phyloP scores from a whole-genome alignment of 1,284 basidiomycete species.

The Cryptococcus sp. region DNA sequence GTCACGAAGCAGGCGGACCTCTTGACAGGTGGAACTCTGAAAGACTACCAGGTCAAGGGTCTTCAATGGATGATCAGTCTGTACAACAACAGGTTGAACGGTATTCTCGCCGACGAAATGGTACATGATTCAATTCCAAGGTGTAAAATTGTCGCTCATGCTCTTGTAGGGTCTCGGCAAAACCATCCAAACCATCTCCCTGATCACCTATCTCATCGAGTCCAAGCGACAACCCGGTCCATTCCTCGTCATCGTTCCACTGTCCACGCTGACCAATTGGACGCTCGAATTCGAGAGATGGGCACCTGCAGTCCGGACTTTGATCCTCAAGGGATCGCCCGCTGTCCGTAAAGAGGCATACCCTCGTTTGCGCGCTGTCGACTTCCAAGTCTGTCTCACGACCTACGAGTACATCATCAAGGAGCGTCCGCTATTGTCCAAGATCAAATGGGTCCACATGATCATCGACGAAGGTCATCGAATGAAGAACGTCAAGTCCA shows the following conservation, averaged over 20 bases:
- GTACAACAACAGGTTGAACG: conserved; percentile 89
- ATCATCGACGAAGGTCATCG: conserved; percentile 99
- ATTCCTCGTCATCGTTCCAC: conserved; percentile 95
- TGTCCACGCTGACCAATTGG: conserved; percentile 99
- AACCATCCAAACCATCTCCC: conserved; percentile 93
- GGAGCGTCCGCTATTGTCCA: conserved; percentile 84
- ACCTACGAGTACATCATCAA: conserved; percentile 99
- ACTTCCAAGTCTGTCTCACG: conserved; percentile 94
- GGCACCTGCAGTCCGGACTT: conserved; percentile 82
- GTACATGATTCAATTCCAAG: conserved; percentile 76
- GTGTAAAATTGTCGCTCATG: conserved; percentile 57
- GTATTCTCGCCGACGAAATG: conserved; percentile 94
- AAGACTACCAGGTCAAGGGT: conserved; percentile 92
- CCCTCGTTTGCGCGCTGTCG: conserved; percentile 51
- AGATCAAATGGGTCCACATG: conserved; percentile 98
- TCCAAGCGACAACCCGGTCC: conserved; percentile 87
- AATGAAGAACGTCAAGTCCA: conserved; percentile 99
- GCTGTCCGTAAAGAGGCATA: conserved; percentile 52
- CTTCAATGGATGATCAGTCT: conserved; percentile 96
- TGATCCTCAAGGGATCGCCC: conserved; percentile 95
- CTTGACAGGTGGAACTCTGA: conserved; percentile 80
- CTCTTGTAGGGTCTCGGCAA: conserved; percentile 84
- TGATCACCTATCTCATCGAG: conserved; percentile 95
- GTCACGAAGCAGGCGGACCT: conserved; percentile 79
- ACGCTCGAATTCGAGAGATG: conserved; percentile 95